Evolutionary conservation across 768 basidiomycete genomes (phyloP).

Genomic region (Tulasnella calospora): DNA sequence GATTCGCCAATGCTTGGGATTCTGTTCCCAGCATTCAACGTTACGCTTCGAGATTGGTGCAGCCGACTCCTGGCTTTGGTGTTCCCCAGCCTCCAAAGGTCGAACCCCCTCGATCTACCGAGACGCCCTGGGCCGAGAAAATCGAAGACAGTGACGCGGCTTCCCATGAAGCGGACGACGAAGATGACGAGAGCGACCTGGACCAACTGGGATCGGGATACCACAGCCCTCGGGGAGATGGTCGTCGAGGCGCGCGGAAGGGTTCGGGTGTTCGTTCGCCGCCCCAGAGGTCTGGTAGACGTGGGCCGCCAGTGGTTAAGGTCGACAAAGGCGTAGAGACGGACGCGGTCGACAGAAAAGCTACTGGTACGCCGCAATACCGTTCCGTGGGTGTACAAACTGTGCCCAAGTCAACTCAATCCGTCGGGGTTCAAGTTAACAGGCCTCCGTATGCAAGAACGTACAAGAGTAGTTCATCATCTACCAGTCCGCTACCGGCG

Average conservation of each 20-base stretch:
- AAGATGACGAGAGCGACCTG: constrained; percentile 32
- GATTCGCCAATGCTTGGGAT: constrained; percentile 84
- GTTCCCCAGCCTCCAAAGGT: constrained; percentile 7
- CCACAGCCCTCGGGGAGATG: constrained; percentile 41
- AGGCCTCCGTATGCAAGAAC: constrained; percentile 16
- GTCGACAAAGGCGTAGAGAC: constrained; percentile 35
- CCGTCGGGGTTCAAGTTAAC: constrained; percentile 56
- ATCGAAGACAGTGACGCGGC: constrained; percentile 44
- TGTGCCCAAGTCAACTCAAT: constrained; percentile 48
- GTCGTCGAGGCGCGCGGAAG: constrained; percentile 34
- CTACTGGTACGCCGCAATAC: constrained; percentile 46
- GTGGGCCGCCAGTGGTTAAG: constrained; percentile 1
- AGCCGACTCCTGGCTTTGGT: constrained; percentile 19
- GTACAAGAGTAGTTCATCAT: background rate
- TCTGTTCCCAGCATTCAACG: constrained; percentile 69
- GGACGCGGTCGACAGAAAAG: constrained; percentile 30
- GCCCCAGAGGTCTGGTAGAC: constrained; percentile 1
- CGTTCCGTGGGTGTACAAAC: constrained; percentile 70
- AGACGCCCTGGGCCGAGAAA: constrained; percentile 35
- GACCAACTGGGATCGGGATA: constrained; percentile 48
- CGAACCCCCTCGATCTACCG: constrained; percentile 15
- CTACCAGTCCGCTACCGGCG: constrained; percentile 1
- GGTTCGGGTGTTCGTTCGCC: constrained; percentile 31
- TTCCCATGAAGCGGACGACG: constrained; percentile 28
- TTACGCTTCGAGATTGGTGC: constrained; percentile 57